Evolutionary conservation across 2,329 filamentous ascomycete species (phyloP).

Genomic region (Colletotrichum theobromicola): DNA sequence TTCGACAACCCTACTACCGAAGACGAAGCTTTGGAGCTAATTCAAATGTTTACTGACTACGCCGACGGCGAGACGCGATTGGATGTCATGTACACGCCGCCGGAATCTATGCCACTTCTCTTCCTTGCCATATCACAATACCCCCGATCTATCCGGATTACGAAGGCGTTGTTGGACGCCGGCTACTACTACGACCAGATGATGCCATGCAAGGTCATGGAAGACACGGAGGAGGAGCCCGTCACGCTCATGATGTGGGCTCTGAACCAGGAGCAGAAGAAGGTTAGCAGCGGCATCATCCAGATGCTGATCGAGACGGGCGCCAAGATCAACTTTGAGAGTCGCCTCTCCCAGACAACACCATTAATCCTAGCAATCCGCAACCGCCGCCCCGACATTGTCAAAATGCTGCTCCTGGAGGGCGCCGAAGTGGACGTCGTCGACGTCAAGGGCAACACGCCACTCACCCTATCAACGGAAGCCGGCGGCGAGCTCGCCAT

Average conservation of each 20-base stretch:
- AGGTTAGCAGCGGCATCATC: constrained; percentile 63
- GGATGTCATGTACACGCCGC: constrained; percentile 53
- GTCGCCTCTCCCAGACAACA: constrained; percentile 56
- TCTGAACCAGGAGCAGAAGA: constrained; percentile 66
- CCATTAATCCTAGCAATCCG: constrained; percentile 66
- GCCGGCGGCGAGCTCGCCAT: constrained; percentile 59
- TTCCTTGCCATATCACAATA: constrained; percentile 59
- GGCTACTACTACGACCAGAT: constrained; percentile 66
- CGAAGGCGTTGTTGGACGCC: constrained; percentile 58
- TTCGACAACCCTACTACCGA: constrained; percentile 57
- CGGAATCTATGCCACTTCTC: constrained; percentile 51
- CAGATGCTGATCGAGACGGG: constrained; percentile 58
- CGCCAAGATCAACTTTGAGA: constrained; percentile 63
- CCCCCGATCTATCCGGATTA: constrained; percentile 57
- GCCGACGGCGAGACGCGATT: constrained; percentile 50
- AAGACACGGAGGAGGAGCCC: constrained; percentile 56
- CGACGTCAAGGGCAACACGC: constrained; percentile 62
- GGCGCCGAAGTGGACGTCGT: constrained; percentile 65
- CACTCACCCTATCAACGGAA: constrained; percentile 63
- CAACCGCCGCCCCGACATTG: constrained; percentile 59
- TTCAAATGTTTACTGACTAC: constrained; percentile 57
- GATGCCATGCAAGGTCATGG: constrained; percentile 46
- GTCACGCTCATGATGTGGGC: constrained; percentile 66
- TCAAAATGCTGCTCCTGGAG: constrained; percentile 59
- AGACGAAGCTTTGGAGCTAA: constrained; percentile 53